A percentile compares a stretch with the other conserved stretches of the same genome.
Evolutionary conservation across 78 protist species (phyloP).

Genomic region (Polysphondylium violaceum): DNA sequence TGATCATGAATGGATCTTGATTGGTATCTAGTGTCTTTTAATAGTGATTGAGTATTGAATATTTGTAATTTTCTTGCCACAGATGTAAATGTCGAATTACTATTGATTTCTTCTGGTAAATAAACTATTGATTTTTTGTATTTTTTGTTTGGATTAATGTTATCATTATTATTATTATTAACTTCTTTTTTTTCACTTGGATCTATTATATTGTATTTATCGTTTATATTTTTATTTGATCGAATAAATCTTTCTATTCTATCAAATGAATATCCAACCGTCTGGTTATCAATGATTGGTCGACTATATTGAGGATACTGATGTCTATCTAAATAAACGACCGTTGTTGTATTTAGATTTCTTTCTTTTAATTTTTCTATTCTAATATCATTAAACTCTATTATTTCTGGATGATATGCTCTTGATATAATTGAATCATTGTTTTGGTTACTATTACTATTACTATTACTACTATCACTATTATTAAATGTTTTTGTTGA

Average conservation of each 20-base stretch:
- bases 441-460: not conserved
- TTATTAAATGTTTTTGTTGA: conserved; percentile 2
- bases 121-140: not conserved
- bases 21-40: not conserved
- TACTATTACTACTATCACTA: not conserved
- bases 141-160: not conserved
- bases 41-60: not conserved
- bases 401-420: not conserved
- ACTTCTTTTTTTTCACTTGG: not conserved
- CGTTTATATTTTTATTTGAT: conserved; percentile 1
- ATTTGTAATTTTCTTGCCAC: conserved; percentile 24
- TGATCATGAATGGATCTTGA: not conserved
- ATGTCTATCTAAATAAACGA: not conserved
- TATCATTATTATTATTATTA: not conserved
- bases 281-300: conserved; percentile 3
- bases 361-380: not conserved
- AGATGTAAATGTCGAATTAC: conserved; percentile 16
- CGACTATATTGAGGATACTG: not conserved
- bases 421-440: not conserved
- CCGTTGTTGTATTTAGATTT: not conserved
- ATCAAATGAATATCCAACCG: no score
- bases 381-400: not conserved
- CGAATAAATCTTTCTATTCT: no score
- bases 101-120: conserved; percentile 35
- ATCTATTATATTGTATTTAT: conserved; percentile 19